A percentile compares a stretch with the other conserved stretches of the same genome.
Evolutionary conservation across 1,139 yeast genomes (phyloP).

Genomic region (Geotrichum aggregatum): DNA sequence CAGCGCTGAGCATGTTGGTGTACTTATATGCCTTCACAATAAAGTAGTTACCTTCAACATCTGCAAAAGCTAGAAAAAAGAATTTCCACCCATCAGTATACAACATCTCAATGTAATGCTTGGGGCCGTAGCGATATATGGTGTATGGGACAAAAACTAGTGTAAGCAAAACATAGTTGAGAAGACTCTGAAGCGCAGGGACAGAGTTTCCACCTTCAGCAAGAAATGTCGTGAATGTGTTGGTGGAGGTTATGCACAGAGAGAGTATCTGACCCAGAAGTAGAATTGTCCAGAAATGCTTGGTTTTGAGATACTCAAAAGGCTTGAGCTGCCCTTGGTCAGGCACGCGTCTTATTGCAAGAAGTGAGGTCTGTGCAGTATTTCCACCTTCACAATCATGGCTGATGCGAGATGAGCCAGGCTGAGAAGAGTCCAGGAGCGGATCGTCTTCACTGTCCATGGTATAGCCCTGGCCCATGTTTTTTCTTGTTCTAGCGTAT

Average conservation of each 20-base stretch:
- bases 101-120: conserved; percentile 35
- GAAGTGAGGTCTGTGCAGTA: no score
- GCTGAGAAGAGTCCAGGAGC: not conserved
- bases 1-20: conserved; percentile 44
- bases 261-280: conserved; percentile 44
- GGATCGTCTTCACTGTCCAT: not conserved
- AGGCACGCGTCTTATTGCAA: no score
- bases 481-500: not conserved
- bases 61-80: conserved; percentile 43
- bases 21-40: conserved; percentile 45
- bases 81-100: conserved; percentile 43
- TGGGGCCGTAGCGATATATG: conserved; percentile 40
- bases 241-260: conserved; percentile 42
- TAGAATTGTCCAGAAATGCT: conserved; percentile 42
- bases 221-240: conserved; percentile 42
- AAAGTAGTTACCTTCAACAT: conserved; percentile 46
- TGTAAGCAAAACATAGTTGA: conserved; percentile 40
- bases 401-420: no score
- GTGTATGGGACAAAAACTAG: conserved; percentile 42
- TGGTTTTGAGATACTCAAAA: conserved; percentile 38
- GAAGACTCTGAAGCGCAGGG: conserved; percentile 45
- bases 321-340: not conserved
- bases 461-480: not conserved
- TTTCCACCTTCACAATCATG: not conserved
- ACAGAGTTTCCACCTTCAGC: conserved; percentile 40